phyloP scores from a whole-genome alignment of 805 yeast species.

The Starmera pachycereana region DNA sequence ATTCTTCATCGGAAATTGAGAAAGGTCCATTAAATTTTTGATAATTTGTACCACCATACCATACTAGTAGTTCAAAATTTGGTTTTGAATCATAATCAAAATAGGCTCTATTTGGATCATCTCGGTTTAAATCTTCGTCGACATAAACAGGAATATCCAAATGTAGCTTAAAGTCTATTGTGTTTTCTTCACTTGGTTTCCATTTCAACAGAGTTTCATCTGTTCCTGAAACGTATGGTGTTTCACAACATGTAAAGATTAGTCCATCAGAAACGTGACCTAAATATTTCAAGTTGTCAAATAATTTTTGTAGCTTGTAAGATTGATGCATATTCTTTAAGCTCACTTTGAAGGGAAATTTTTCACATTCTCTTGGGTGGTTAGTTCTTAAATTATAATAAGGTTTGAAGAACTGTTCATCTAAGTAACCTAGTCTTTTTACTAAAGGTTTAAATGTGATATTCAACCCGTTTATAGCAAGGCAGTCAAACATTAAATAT shows the following conservation, averaged over 20 bases:
- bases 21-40: constrained; percentile 53
- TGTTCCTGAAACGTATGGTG: constrained; percentile 84
- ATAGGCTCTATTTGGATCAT: constrained; percentile 65
- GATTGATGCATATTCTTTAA: constrained; percentile 84
- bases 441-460: constrained; percentile 64
- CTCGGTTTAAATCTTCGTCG: constrained; percentile 48
- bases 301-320: constrained; percentile 66
- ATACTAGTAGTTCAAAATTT: constrained; percentile 50
- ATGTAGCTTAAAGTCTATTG: constrained; percentile 75
- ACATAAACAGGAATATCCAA: constrained; percentile 47
- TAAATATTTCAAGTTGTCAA: constrained; percentile 56
- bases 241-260: constrained; percentile 82
- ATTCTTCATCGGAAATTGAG: constrained; percentile 56
- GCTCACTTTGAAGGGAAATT: constrained; percentile 78
- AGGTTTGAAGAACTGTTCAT: constrained; percentile 73
- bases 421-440: constrained; percentile 79
- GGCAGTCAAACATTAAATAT: constrained; percentile 84
- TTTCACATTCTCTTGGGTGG: constrained; percentile 63
- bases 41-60: constrained; percentile 66
- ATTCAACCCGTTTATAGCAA: constrained; percentile 69
- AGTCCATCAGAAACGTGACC: constrained; percentile 92
- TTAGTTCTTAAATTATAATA: constrained; percentile 57
- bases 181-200: constrained; percentile 95
- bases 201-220: constrained; percentile 82
- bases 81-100: constrained; percentile 80